Percentiles rank a stretch among this genome's conserved stretches.
Evolutionary conservation across 1,284 basidiomycete genomes (phyloP).

Genomic region (Microbotryum violaceum): DNA sequence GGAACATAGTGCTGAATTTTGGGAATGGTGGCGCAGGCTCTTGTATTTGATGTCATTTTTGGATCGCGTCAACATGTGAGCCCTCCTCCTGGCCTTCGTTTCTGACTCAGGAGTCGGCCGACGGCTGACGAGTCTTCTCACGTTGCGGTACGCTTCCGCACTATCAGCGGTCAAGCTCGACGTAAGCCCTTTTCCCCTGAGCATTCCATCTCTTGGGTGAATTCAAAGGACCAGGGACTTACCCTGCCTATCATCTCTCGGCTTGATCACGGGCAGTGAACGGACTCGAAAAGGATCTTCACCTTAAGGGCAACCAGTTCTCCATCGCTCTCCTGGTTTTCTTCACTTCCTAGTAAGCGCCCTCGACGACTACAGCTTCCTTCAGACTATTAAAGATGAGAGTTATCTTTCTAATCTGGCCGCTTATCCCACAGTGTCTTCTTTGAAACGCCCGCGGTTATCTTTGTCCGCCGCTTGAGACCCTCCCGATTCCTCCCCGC

Average conservation of each 20-base stretch:
- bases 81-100: slow-evolving; percentile 36
- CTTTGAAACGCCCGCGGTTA: slow-evolving; percentile 19
- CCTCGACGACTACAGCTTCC: not conserved
- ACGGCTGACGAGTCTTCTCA: not conserved
- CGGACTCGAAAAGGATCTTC: slow-evolving; percentile 41
- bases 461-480: slow-evolving; percentile 8
- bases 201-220: not conserved
- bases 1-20: no score
- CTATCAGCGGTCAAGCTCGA: slow-evolving; percentile 21
- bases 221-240: no score
- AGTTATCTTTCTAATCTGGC: not conserved
- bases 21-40: slow-evolving; percentile 3
- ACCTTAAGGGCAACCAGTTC: slow-evolving; percentile 36
- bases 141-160: not conserved
- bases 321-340: slow-evolving; percentile 28
- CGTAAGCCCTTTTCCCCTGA: not conserved
- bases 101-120: no score
- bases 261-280: slow-evolving; percentile 18
- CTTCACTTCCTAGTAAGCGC: slow-evolving; percentile 19
- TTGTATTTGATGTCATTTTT: slow-evolving; percentile 43
- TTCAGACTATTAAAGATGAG: slow-evolving; percentile 11
- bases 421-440: not conserved
- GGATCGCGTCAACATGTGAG: slow-evolving; percentile 47
- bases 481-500: slow-evolving; percentile 39
- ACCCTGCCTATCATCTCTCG: no score